Evolutionary conservation across 345 rosid genomes (phyloP).

Genomic region (Triadica sebifera): DNA sequence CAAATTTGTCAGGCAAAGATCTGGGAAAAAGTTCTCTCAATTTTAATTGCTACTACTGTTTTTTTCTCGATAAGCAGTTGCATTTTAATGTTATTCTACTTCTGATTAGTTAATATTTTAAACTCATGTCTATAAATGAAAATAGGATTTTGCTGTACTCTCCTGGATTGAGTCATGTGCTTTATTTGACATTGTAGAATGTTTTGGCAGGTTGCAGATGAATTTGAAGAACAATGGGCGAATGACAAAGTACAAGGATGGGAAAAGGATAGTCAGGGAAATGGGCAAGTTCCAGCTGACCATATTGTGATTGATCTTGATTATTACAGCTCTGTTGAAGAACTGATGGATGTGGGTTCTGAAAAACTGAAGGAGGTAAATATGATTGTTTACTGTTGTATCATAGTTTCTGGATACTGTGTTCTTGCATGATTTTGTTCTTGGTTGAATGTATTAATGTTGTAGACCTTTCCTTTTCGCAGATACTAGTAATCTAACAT

Average conservation of each 20-base stretch:
- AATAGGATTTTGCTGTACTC: neutral
- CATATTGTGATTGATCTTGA: constrained; percentile 71
- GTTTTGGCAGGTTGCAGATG: constrained; percentile 55
- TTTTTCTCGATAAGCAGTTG: neutral
- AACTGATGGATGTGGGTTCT: constrained; percentile 84
- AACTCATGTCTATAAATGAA: neutral
- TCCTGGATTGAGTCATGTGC: neutral
- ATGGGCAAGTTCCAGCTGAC: constrained; percentile 46
- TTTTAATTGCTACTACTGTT: neutral
- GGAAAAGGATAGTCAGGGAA: constrained; percentile 59
- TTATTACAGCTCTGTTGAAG: constrained; percentile 86
- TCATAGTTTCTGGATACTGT: neutral
- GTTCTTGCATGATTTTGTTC: constrained; percentile 1
- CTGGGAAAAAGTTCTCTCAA: neutral
- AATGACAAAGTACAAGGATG: constrained; percentile 55
- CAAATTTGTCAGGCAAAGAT: neutral
- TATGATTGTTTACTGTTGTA: neutral
- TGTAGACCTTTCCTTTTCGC: neutral
- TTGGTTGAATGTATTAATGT: neutral
- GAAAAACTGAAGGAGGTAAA: constrained; percentile 84
- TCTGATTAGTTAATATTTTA: constrained; percentile 1
- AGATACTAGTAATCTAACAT: neutral
- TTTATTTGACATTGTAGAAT: neutral
- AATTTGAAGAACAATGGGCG: constrained; percentile 79
- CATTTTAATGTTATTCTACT: neutral